Evolutionary conservation across 441 rosid species (phyloP), one percentile per base, ranked within the genome.

Genomic region (Eruca vesicaria): DNA sequence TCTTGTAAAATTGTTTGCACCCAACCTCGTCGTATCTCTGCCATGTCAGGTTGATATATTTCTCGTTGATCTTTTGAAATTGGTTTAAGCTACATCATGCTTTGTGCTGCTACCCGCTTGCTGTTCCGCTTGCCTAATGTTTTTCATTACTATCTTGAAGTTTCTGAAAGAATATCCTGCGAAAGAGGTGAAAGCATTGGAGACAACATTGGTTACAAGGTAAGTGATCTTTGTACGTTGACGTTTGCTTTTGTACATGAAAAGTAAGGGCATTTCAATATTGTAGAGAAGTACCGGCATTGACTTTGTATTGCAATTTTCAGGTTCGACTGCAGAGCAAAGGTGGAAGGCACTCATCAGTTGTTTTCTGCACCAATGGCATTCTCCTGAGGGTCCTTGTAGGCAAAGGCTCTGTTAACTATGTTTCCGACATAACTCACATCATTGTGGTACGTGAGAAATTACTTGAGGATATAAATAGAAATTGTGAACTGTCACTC

Each of bases 11-110:
- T 96, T 81, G 78, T 96, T 20, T 96, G 99, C 83, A 90, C 99
- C 61, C 99, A 95, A 82, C 99, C 99, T 75, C 95, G 99, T 68
- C 97, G 99, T 77, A 91, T 96, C 78, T 96, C 98, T 10, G 98
- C 99, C 23, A 93, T 82, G 74, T 96, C 99, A 82, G 98, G 99
- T 96, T 69, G 31, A 7, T 53, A 74, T 28, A 65, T 61, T 71
- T 26, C 32, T 53, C 28, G 60, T 33, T 38, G 11, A 20, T 48
- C 55, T 52, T 48, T 59, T 81, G 41, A 23, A 8, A 12, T 11
- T 26, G 38, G 7, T 41, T 63, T 43, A 18, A 50, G 77, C 9
- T 23, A 36, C 33, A 75, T 23, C 28, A 38, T 56, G 67, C 11
- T 72, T 53, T 72, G 28, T 18, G 43, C 19, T 72, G 38, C 62